Conservation (phyloP, 2,329 filamentous ascomycete genomes). For the Cucurbitaria berberidis region DNA sequence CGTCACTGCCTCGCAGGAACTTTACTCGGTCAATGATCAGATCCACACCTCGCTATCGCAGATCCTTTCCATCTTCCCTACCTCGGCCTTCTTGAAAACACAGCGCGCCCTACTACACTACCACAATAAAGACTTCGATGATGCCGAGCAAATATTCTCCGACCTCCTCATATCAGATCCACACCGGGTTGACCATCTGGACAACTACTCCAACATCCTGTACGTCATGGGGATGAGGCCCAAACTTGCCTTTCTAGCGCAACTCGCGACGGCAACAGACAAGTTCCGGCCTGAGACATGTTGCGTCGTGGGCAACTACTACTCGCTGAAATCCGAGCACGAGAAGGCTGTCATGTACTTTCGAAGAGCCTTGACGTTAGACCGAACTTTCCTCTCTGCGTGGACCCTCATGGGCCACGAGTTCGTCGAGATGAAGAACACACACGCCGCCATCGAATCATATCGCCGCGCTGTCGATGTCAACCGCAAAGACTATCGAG, state of each 20-base stretch:
- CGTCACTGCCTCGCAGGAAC: conserved; percentile 85
- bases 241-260: conserved; percentile 89
- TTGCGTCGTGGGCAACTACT: conserved; percentile 97
- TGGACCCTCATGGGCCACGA: conserved; percentile 99
- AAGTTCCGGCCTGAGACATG: conserved; percentile 97
- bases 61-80: conserved; percentile 83
- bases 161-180: conserved; percentile 73
- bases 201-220: conserved; percentile 96
- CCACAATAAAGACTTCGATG: conserved; percentile 79
- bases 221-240: conserved; percentile 89
- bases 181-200: conserved; percentile 82
- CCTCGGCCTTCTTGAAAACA: conserved; percentile 86
- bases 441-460: conserved; percentile 94
- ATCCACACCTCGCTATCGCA: conserved; percentile 78
- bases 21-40: conserved; percentile 82
- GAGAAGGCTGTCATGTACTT: conserved; percentile 99
- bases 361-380: conserved; percentile 85
- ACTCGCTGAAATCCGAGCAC: conserved; percentile 90
- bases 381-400: conserved; percentile 87
- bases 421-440: conserved; percentile 98
- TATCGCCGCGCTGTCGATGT: conserved; percentile 95
- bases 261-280: conserved; percentile 88
- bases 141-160: conserved; percentile 67
- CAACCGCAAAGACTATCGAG: conserved; percentile 93
- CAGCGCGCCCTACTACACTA: conserved; percentile 88